Evolutionary conservation across 2,329 filamentous ascomycete genomes (phyloP).

Genomic region (Trichophyton simii): DNA sequence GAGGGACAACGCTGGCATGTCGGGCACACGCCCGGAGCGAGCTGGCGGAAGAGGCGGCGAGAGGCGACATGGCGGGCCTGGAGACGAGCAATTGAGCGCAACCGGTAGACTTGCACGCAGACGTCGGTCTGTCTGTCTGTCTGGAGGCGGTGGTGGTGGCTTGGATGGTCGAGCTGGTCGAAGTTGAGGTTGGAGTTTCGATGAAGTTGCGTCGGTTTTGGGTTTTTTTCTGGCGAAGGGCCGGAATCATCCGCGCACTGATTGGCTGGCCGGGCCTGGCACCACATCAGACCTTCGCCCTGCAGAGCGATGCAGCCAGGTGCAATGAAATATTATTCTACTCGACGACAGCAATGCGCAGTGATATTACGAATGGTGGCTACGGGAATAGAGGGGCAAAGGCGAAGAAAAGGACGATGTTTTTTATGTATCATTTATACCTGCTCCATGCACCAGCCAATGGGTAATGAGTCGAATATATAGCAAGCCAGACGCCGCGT

Average conservation of each 20-base stretch:
- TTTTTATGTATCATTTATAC: not conserved
- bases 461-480: not conserved
- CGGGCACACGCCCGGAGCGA: constrained; percentile 44
- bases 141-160: constrained; percentile 7
- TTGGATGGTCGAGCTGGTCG: constrained; percentile 11
- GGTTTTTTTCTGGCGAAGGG: constrained; percentile 23
- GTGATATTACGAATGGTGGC: not conserved
- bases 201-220: constrained; percentile 15
- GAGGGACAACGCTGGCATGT: constrained; percentile 31
- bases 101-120: constrained; percentile 11
- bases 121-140: not conserved
- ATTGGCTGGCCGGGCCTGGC: constrained; percentile 22
- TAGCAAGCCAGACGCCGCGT: not conserved
- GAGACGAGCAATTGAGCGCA: constrained; percentile 22
- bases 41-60: constrained; percentile 55
- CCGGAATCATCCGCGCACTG: constrained; percentile 30
- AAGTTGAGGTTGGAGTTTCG: constrained; percentile 16
- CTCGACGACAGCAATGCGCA: too few species aligned
- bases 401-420: not conserved
- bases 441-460: not conserved
- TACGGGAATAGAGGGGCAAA: not conserved
- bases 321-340: too few species aligned
- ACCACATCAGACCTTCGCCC: not conserved
- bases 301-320: not conserved
- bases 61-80: constrained; percentile 48